Evolutionary conservation across 768 basidiomycete species (phyloP).

Genomic region (Trametes punicea): DNA sequence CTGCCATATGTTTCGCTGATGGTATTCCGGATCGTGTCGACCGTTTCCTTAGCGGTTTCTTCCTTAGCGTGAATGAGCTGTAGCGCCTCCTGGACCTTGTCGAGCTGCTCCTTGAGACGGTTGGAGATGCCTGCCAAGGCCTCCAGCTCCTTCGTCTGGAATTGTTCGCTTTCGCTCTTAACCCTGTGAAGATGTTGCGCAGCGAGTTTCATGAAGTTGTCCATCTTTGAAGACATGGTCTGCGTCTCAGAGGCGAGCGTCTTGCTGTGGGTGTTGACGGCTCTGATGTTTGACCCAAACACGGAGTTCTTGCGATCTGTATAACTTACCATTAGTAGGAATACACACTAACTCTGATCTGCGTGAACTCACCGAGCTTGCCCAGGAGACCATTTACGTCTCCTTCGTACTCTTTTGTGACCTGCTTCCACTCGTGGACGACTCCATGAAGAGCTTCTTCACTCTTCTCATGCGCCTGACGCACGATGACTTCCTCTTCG

Average conservation of each 20-base stretch:
- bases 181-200: slow-evolving; percentile 52
- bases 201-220: slow-evolving; percentile 57
- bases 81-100: slow-evolving; percentile 50
- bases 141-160: slow-evolving; percentile 55
- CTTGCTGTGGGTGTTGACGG: slow-evolving; percentile 60
- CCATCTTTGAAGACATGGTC: slow-evolving; percentile 53
- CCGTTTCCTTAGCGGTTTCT: slow-evolving; percentile 48
- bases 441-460: slow-evolving; percentile 71
- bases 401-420: slow-evolving; percentile 61
- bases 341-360: not conserved
- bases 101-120: slow-evolving; percentile 55
- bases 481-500: slow-evolving; percentile 76
- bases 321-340: no score
- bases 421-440: slow-evolving; percentile 62
- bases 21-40: slow-evolving; percentile 44
- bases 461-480: slow-evolving; percentile 72
- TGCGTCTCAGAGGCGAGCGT: slow-evolving; percentile 53
- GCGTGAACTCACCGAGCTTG: slow-evolving; percentile 65
- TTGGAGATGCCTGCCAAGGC: slow-evolving; percentile 47
- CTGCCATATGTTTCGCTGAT: slow-evolving; percentile 52
- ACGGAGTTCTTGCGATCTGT: slow-evolving; percentile 71
- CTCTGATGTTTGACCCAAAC: slow-evolving; percentile 61
- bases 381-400: slow-evolving; percentile 73
- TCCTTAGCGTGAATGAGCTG: slow-evolving; percentile 55
- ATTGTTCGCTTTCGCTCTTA: slow-evolving; percentile 51